Percentiles rank a stretch among this genome's conserved stretches.
These are phyloP conservation scores for Zygotorulaspora danielsina DNA, from an alignment of 805 yeast genomes.

Conservation along the genomic window DNA sequence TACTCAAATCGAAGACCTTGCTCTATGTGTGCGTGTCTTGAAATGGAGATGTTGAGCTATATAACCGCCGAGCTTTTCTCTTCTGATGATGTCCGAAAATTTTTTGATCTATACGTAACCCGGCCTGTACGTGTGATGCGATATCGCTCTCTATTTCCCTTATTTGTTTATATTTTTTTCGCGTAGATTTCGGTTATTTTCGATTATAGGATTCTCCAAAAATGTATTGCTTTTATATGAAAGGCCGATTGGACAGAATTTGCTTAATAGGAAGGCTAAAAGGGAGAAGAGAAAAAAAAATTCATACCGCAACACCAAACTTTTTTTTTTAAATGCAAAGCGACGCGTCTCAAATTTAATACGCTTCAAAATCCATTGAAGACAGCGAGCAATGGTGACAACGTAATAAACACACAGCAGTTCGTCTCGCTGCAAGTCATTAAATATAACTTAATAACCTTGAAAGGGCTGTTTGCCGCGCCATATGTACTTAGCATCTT, in stretches of 20 bases:
- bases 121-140: constrained; percentile 1
- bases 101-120: constrained; percentile 4
- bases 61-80: constrained; percentile 16
- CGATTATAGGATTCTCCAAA: constrained; percentile 12
- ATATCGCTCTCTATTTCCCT: constrained; percentile 2
- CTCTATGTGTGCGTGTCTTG: constrained; percentile 1
- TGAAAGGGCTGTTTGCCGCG: no score
- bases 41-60: constrained; percentile 1
- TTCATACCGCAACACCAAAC: constrained; percentile 1
- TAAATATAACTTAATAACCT: no score
- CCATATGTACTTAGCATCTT: no score
- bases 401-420: no score
- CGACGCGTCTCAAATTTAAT: constrained; percentile 2
- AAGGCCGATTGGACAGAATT: constrained; percentile 5
- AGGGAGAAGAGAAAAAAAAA: constrained; percentile 7
- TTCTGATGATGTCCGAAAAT: no score
- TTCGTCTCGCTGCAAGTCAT: no score
- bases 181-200: constrained; percentile 2
- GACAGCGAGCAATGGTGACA: no score
- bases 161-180: neutral
- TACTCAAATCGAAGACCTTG: neutral
- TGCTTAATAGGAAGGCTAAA: constrained; percentile 2
- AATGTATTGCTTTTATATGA: constrained; percentile 19
- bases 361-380: no score
- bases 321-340: neutral